Evolutionary conservation across 768 basidiomycete species (phyloP), one percentile per base, ranked within the genome.

Genomic region (Boletus tylopilopsis): DNA sequence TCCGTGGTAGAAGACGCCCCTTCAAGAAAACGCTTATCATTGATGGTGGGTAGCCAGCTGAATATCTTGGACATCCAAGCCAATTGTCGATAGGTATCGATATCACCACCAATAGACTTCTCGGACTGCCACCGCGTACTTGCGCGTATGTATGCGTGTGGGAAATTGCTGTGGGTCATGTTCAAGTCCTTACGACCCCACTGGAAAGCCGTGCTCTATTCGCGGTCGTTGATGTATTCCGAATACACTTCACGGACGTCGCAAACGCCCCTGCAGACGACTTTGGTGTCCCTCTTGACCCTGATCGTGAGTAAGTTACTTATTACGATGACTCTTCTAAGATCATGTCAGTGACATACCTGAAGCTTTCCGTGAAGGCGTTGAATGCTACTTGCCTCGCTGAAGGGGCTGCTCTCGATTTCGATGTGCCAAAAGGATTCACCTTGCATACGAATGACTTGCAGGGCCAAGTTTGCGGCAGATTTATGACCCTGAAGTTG

Each of bases 61-160:
- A 32, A 36, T 32, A 33, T 19, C 9, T 18, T 7, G n/a, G 40
- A 42, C 30, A 36, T n/a, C 24, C 27, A 45, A 23, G 43, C 13
- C 33, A 41, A 6, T 40, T 35, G 25, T 49, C 11, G 13, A 21
- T 22, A 88, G 90, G 87, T 11, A 66, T 94, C 56, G 80, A 90
- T 52, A 80, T 98, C 41, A 80, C 82, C 13, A 85, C 90, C 2
- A 80, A 96, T 62, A 82, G 94, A 22, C 71, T 98, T 11, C 95
- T 96, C 61, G 95, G 95, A 8, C 90, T 90, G 12, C 81, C 84
- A 50, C 95, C 95, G 7, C 78, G 80, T 4, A 89, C 88, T 0
- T 70, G 87, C 2, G 85, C 92, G 2, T 98, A 98, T 61, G 73
- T 95, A 6, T 97, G 94, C 63, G 78, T 96, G 13, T 98, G 95